Evolutionary conservation across 2,329 filamentous ascomycete species (phyloP).

Genomic region (Trichoderma sp.): DNA sequence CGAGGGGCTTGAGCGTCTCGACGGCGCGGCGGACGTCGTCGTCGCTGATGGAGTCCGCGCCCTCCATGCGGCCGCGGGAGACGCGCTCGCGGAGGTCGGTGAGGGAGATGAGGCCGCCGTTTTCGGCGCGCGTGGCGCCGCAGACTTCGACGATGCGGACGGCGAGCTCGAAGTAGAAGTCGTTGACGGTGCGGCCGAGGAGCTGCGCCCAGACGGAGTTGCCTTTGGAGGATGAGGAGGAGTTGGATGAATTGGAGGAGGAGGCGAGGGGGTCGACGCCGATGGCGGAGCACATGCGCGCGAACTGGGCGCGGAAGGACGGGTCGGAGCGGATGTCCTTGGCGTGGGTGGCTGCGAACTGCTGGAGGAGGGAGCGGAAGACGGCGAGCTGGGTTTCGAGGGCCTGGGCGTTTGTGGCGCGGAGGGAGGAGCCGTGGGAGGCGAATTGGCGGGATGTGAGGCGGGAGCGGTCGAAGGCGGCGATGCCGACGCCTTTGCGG

Average conservation of each 20-base stretch:
- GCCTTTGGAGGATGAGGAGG: conserved; percentile 3
- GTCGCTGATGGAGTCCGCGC: conserved; percentile 79
- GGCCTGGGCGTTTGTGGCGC: conserved; percentile 78
- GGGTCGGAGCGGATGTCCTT: conserved; percentile 96
- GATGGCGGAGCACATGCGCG: conserved; percentile 96
- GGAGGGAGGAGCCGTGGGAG: conserved; percentile 84
- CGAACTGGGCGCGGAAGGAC: conserved; percentile 93
- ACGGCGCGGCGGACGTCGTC: conserved; percentile 93
- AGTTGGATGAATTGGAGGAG: conserved; percentile 36
- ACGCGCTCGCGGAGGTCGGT: conserved; percentile 78
- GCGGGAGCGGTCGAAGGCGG: conserved; percentile 82
- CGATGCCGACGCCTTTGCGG: conserved; percentile 84
- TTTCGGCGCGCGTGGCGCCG: conserved; percentile 80
- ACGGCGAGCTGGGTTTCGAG: conserved; percentile 92
- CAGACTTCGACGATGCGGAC: conserved; percentile 96
- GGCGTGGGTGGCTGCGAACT: conserved; percentile 92
- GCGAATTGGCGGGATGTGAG: conserved; percentile 89
- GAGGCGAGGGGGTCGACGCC: conserved; percentile 87
- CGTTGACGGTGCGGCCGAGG: conserved; percentile 86
- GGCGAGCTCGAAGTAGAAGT: conserved; percentile 97
- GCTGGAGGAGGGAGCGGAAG: conserved; percentile 92
- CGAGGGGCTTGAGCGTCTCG: conserved; percentile 81
- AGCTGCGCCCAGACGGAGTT: conserved; percentile 89
- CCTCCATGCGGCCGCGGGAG: conserved; percentile 71
- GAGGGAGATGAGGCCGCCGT: conserved; percentile 87